These are phyloP conservation scores for Discostella stelligeroides DNA, from an alignment of 108 stramenopile genomes.

Conservation along the genomic window DNA sequence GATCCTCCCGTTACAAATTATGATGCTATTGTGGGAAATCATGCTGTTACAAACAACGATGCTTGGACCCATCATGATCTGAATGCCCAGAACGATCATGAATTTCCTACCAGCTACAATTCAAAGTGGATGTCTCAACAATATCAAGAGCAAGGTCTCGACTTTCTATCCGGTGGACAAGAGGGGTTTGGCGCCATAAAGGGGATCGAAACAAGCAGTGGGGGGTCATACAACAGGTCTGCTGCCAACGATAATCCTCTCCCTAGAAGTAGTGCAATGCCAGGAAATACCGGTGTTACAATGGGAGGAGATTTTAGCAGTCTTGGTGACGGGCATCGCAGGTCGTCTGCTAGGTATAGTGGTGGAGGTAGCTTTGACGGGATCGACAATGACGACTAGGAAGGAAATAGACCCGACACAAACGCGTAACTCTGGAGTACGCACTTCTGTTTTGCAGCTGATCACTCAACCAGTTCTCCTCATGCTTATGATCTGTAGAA, in stretches of 20 bases:
- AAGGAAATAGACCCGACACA: too few species aligned
- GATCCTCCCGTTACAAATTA: too few species aligned
- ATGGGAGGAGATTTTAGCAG: slow-evolving; percentile 9
- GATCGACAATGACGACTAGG: too few species aligned
- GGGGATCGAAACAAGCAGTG: slow-evolving; percentile 14
- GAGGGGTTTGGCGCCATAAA: slow-evolving; percentile 20
- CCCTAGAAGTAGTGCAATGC: background rate
- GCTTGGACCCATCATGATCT: background rate
- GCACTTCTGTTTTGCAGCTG: too few species aligned
- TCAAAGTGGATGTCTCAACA: slow-evolving; percentile 9
- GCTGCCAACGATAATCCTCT: background rate
- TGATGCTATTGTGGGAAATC: too few species aligned
- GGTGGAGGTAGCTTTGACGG: background rate
- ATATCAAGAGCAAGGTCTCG: slow-evolving; percentile 29
- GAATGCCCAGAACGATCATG: background rate
- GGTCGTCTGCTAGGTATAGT: slow-evolving; percentile 9
- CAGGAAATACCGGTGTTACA: slow-evolving; percentile 1
- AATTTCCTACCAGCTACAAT: background rate
- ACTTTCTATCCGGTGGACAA: slow-evolving; percentile 17
- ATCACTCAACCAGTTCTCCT: too few species aligned
- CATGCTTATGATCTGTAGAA: too few species aligned
- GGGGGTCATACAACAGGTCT: background rate
- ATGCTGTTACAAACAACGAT: background rate
- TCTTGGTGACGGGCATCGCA: background rate
- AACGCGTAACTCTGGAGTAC: too few species aligned